Percentiles rank a stretch among this genome's conserved stretches.
Conservation (phyloP, 345 rosid genomes). For the Lepidium africanum region DNA sequence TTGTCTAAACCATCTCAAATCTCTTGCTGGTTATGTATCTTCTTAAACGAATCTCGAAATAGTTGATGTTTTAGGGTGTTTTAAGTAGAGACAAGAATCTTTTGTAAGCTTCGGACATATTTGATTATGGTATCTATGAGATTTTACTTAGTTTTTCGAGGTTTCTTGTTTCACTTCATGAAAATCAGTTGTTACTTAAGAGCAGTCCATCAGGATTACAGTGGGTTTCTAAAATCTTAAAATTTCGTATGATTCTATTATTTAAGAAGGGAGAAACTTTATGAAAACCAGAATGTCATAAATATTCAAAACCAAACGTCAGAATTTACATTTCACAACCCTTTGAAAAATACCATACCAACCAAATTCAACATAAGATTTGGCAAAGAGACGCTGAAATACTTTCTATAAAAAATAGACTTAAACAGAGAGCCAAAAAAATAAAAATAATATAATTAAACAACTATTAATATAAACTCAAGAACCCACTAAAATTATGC, state of each 20-base stretch:
- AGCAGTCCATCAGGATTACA: background rate
- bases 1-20: conserved; percentile 30
- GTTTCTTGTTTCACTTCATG: background rate
- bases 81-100: conserved; percentile 4
- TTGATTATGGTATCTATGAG: background rate
- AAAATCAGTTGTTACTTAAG: background rate
- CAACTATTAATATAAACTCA: conserved; percentile 8
- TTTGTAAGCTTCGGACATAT: background rate
- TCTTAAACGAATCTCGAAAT: background rate
- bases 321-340: conserved; percentile 17
- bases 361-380: conserved; percentile 1
- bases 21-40: background rate
- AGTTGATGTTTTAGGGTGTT: conserved; percentile 1
- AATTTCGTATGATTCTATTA: background rate
- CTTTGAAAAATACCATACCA: background rate
- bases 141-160: background rate
- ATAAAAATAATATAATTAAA: background rate
- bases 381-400: background rate
- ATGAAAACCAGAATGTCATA: conserved; percentile 5
- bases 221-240: background rate
- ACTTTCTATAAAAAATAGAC: background rate
- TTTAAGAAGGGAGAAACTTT: background rate
- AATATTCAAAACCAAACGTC: conserved; percentile 9
- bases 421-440: conserved; percentile 2
- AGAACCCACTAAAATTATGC: conserved; percentile 1